Evolutionary conservation across 1,284 basidiomycete genomes (phyloP).

Genomic region (Bondarzewia mesenterica): DNA sequence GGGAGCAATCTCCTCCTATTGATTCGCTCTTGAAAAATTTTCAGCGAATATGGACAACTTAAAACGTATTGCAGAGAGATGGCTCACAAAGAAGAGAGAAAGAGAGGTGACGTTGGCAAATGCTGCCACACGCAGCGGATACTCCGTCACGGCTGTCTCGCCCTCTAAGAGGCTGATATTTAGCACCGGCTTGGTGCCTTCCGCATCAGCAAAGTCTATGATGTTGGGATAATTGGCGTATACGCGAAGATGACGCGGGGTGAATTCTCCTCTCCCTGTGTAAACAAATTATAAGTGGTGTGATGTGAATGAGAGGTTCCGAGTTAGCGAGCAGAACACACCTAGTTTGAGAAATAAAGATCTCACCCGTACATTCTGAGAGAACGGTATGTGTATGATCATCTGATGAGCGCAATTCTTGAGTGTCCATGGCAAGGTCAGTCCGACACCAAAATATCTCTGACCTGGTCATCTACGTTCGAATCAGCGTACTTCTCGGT

Average conservation of each 20-base stretch:
- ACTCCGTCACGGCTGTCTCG: constrained; percentile 59
- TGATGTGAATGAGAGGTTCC: background rate
- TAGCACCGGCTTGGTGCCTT: constrained; percentile 57
- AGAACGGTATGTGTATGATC: constrained; percentile 75
- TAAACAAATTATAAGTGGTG: constrained; percentile 1
- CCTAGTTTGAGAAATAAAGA: constrained; percentile 70
- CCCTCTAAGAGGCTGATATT: constrained; percentile 66
- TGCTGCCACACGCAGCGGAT: constrained; percentile 65
- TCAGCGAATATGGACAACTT: background rate
- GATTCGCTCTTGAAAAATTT: constrained; percentile 50
- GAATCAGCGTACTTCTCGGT: constrained; percentile 58
- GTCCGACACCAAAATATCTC: constrained; percentile 11
- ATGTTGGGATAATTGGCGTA: constrained; percentile 67
- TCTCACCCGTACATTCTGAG: constrained; percentile 65
- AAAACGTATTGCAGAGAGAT: constrained; percentile 1
- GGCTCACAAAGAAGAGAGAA: constrained; percentile 65
- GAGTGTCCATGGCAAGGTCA: constrained; percentile 3
- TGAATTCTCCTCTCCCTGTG: constrained; percentile 67
- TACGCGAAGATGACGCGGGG: constrained; percentile 60
- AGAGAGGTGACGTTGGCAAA: constrained; percentile 69
- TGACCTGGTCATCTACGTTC: constrained; percentile 73
- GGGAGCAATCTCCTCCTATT: constrained; percentile 49
- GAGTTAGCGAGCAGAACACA: constrained; percentile 22
- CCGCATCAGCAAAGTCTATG: constrained; percentile 68
- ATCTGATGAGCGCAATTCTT: constrained; percentile 35